Conservation (phyloP, 768 basidiomycete species). For the Lactarius hengduanensis region DNA sequence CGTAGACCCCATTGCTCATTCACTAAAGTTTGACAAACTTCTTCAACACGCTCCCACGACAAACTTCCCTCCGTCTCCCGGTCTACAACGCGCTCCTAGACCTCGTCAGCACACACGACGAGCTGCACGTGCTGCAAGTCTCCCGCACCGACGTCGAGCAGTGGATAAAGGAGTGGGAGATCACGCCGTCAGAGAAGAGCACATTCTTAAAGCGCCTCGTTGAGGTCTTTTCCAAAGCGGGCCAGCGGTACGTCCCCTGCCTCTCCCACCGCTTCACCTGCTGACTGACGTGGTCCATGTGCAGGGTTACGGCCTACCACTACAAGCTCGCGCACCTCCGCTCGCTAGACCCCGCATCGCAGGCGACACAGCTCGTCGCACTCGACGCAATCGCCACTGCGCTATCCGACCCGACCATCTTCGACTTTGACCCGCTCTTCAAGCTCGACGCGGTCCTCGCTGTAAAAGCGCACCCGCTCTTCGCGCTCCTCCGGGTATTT, state of each 20-base stretch:
- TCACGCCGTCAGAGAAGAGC: background rate
- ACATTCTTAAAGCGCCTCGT: slow-evolving; percentile 49
- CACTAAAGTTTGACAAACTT: background rate
- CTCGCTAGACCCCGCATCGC: background rate
- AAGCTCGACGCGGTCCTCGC: background rate
- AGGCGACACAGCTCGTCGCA: slow-evolving; percentile 28
- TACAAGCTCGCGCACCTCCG: background rate
- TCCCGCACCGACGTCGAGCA: background rate
- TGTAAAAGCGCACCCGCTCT: slow-evolving; percentile 51
- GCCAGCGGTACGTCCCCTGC: background rate
- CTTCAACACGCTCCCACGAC: background rate
- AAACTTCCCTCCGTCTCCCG: background rate
- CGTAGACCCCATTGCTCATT: background rate
- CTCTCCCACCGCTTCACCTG: slow-evolving; percentile 45
- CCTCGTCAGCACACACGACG: background rate
- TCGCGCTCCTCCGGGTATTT: slow-evolving; percentile 71
- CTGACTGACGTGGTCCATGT: slow-evolving; percentile 38
- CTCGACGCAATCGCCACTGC: slow-evolving; percentile 60
- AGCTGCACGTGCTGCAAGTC: background rate
- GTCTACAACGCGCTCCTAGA: background rate
- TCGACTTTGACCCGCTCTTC: slow-evolving; percentile 81
- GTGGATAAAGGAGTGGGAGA: background rate
- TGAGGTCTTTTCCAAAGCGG: slow-evolving; percentile 19
- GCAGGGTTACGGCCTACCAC: background rate
- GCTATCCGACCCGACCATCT: slow-evolving; percentile 61